phyloP scores from a whole-genome alignment of 345 rosid genomes.

The Camelina laxa region DNA sequence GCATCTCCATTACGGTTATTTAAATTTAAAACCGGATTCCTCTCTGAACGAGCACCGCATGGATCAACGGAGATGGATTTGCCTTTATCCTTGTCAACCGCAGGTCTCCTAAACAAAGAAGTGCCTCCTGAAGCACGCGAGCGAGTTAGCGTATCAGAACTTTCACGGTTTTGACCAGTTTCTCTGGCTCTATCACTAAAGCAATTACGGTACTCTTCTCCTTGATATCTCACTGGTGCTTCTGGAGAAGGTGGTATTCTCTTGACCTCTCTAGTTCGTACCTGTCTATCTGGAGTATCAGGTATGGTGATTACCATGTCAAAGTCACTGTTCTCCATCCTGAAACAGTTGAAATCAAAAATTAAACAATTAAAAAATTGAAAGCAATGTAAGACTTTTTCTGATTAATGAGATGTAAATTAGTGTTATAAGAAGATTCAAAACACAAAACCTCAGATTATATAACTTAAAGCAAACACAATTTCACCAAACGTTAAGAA shows the following conservation, averaged over 20 bases:
- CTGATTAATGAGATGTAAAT: neutral
- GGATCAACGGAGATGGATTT: conserved; percentile 43
- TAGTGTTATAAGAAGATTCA: neutral
- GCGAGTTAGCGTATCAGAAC: conserved; percentile 41
- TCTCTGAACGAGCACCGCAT: conserved; percentile 39
- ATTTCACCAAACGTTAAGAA: neutral
- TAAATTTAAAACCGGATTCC: conserved; percentile 40
- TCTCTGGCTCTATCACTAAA: conserved; percentile 44
- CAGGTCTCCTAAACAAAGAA: conserved; percentile 55
- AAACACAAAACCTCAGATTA: conserved; percentile 21
- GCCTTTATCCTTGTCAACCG: conserved; percentile 52
- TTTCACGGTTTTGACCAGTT: conserved; percentile 40
- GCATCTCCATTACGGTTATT: conserved; percentile 34
- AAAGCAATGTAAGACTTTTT: conserved; percentile 1
- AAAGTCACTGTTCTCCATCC: conserved; percentile 79
- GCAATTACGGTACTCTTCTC: conserved; percentile 47
- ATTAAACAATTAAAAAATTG: neutral
- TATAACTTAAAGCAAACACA: conserved; percentile 10
- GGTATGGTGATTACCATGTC: conserved; percentile 66
- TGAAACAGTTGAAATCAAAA: conserved; percentile 17
- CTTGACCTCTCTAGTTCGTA: conserved; percentile 38
- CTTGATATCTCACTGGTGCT: conserved; percentile 35
- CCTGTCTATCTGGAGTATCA: conserved; percentile 81
- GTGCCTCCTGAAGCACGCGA: conserved; percentile 38
- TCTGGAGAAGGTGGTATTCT: conserved; percentile 50